phyloP scores from a whole-genome alignment of 306 rosid genomes.

The Citrullus amarus region DNA sequence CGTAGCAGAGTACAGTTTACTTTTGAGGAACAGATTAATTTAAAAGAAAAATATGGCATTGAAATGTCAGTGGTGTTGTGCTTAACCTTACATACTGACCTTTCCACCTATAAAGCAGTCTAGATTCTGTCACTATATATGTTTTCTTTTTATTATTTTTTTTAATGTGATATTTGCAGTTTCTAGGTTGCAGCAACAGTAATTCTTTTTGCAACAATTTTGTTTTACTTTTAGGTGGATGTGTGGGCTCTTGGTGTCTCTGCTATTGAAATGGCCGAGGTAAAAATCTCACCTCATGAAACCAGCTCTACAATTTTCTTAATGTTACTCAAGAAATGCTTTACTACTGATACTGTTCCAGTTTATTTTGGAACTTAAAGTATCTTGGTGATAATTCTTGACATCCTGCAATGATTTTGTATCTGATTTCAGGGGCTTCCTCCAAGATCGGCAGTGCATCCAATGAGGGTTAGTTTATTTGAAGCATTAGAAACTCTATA shows the following conservation, averaged over 20 bases:
- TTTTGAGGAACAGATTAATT: not conserved
- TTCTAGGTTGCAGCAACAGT: not conserved
- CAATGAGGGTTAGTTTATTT: constrained; percentile 76
- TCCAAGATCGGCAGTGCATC: constrained; percentile 94
- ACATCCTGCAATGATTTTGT: constrained; percentile 1
- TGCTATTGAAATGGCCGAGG: constrained; percentile 99
- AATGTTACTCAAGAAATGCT: not conserved
- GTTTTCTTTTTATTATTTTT: not conserved
- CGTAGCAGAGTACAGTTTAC: not conserved
- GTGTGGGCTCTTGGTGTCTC: constrained; percentile 99
- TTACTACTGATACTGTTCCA: not conserved
- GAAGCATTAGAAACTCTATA: not conserved
- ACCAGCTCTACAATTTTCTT: not conserved
- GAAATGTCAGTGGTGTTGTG: not conserved
- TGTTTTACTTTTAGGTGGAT: constrained; percentile 62
- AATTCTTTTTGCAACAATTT: not conserved
- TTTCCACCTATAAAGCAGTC: not conserved
- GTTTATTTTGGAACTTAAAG: not conserved
- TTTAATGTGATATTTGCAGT: not conserved
- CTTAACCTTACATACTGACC: not conserved
- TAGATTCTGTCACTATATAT: not conserved
- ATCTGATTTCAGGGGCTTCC: constrained; percentile 77
- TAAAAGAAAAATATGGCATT: constrained; percentile 1
- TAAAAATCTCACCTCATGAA: constrained; percentile 13
- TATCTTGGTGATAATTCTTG: constrained; percentile 7